Evolutionary conservation across 1,139 yeast genomes (phyloP).

Genomic region (Yamadazyma siamensis): DNA sequence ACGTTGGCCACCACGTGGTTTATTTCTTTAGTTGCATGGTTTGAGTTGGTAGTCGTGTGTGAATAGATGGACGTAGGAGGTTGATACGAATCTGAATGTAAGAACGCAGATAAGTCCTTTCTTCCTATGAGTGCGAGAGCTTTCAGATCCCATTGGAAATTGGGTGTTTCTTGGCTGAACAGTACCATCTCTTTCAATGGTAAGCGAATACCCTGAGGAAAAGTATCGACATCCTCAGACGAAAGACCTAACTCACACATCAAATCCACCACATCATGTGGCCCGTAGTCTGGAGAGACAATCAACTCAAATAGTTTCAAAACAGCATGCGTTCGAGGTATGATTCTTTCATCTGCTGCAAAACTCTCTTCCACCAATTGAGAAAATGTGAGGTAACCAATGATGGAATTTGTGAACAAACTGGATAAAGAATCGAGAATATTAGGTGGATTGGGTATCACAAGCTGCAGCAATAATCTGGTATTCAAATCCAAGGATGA

Average conservation of each 20-base stretch:
- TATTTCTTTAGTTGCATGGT: slow-evolving; percentile 36
- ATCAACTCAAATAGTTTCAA: slow-evolving; percentile 61
- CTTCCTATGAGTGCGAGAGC: slow-evolving; percentile 64
- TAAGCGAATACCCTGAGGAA: slow-evolving; percentile 67
- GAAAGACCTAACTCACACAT: slow-evolving; percentile 57
- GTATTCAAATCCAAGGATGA: slow-evolving; percentile 20
- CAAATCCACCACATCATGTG: slow-evolving; percentile 53
- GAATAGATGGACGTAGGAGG: slow-evolving; percentile 17
- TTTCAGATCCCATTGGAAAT: slow-evolving; percentile 46
- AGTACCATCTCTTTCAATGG: slow-evolving; percentile 63
- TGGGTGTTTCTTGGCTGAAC: slow-evolving; percentile 54
- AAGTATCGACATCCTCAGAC: slow-evolving; percentile 56
- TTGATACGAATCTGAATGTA: slow-evolving; percentile 15
- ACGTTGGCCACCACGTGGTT: slow-evolving; percentile 45
- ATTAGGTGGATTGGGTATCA: slow-evolving; percentile 52
- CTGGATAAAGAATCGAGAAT: slow-evolving; percentile 52
- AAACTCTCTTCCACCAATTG: slow-evolving; percentile 66
- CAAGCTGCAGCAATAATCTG: slow-evolving; percentile 40
- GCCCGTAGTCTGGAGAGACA: slow-evolving; percentile 50
- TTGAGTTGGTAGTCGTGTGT: slow-evolving; percentile 9
- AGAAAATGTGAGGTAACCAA: slow-evolving; percentile 63
- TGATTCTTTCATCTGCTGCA: slow-evolving; percentile 53
- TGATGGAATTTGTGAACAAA: slow-evolving; percentile 41
- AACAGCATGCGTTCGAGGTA: slow-evolving; percentile 62
- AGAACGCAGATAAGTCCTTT: slow-evolving; percentile 52